Evolutionary conservation across 1,139 yeast genomes (phyloP).

Genomic region (Yamadazyma sp.): DNA sequence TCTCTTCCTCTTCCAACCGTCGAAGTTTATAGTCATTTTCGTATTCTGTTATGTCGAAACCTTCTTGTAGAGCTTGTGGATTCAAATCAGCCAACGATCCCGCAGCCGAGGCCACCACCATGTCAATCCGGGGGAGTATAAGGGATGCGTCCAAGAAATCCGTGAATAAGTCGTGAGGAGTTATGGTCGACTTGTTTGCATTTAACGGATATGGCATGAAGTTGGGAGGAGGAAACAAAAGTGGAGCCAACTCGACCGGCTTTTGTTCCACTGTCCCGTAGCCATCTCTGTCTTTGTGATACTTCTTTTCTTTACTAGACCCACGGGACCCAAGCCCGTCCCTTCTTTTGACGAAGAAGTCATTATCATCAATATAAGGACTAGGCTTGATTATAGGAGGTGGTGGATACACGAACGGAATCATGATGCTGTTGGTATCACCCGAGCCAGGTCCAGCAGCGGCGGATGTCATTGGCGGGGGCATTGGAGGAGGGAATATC

Average conservation of each 20-base stretch:
- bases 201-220: conserved; percentile 50
- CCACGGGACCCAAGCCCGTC: background rate
- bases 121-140: conserved; percentile 41
- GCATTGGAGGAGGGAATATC: conserved; percentile 46
- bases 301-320: conserved; percentile 7
- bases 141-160: conserved; percentile 40
- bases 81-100: conserved; percentile 43
- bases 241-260: conserved; percentile 38
- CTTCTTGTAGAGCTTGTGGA: conserved; percentile 35
- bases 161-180: conserved; percentile 39
- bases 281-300: conserved; percentile 5
- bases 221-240: conserved; percentile 50
- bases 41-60: conserved; percentile 24
- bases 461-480: conserved; percentile 29
- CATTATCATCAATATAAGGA: conserved; percentile 14
- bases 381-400: conserved; percentile 37
- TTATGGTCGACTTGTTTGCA: conserved; percentile 35
- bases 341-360: conserved; percentile 3
- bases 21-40: conserved; percentile 7
- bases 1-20: conserved; percentile 5
- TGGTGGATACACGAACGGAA: conserved; percentile 48
- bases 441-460: conserved; percentile 13
- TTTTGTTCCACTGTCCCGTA: background rate
- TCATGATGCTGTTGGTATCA: conserved; percentile 33
- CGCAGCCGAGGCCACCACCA: conserved; percentile 53